Evolutionary conservation across 805 yeast species (phyloP).

Genomic region (Wickerhamomyces ciferrii): DNA sequence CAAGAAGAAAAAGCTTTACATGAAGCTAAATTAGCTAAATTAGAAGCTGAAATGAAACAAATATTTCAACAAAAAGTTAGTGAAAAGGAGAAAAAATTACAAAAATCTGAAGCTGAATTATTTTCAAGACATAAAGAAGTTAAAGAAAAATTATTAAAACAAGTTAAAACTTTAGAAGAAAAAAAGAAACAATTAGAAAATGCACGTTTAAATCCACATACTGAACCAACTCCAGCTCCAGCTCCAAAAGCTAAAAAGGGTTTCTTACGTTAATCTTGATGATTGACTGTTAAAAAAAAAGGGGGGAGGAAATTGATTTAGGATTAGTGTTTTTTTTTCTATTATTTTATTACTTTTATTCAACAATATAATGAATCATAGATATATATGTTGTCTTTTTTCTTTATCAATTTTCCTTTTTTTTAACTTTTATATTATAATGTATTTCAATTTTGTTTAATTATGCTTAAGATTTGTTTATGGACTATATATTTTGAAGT

Average conservation of each 20-base stretch:
- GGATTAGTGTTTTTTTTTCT: neutral
- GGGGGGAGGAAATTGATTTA: no score
- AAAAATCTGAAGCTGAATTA: constrained; percentile 93
- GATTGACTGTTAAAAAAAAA: no score
- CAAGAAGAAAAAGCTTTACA: constrained; percentile 92
- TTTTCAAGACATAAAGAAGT: constrained; percentile 94
- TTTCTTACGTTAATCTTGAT: constrained; percentile 52
- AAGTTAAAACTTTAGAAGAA: constrained; percentile 85
- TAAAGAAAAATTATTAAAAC: constrained; percentile 89
- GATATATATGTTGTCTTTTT: neutral
- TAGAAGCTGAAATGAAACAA: constrained; percentile 95
- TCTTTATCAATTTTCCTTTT: neutral
- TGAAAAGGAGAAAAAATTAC: constrained; percentile 95
- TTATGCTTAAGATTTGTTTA: neutral
- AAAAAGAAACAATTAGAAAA: constrained; percentile 78
- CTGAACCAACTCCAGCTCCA: constrained; percentile 29
- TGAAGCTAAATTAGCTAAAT: constrained; percentile 87
- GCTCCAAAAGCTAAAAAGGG: constrained; percentile 69
- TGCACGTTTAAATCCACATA: constrained; percentile 40
- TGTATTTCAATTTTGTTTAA: neutral
- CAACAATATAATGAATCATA: no score
- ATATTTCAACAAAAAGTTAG: constrained; percentile 95
- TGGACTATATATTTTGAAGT: neutral
- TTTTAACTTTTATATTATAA: no score
- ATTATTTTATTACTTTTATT: neutral